Conservation (phyloP, 208 protist genomes). For the Leishmania guyanensis region DNA sequence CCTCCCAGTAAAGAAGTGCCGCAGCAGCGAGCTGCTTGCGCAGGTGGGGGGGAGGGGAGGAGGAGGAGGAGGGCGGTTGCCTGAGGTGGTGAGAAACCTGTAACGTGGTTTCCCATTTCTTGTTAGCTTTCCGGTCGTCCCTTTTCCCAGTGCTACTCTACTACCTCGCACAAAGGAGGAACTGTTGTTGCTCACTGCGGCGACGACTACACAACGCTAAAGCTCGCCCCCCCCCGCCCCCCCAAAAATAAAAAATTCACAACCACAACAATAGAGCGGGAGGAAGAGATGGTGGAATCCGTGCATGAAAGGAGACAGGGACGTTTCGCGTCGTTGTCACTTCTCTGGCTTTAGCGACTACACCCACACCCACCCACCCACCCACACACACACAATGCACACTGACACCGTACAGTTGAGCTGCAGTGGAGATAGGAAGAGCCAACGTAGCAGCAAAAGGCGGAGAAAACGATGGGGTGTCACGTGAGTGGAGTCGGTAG, state of each 20-base stretch:
- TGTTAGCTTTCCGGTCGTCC: not conserved
- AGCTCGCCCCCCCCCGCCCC: not conserved
- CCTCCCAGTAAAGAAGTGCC: not conserved
- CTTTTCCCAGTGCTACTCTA: not conserved
- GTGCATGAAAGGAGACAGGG: not conserved
- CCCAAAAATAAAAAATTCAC: not conserved
- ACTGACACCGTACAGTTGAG: not conserved
- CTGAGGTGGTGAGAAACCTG: not conserved
- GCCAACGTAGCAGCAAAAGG: not conserved
- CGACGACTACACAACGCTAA: not conserved
- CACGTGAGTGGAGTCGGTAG: not conserved
- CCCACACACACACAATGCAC: not conserved
- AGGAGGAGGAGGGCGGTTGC: not conserved
- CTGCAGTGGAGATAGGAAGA: not conserved
- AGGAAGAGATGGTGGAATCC: not conserved
- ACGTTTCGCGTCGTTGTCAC: not conserved
- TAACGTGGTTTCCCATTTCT: not conserved
- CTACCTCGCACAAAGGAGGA: not conserved
- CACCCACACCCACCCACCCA: not conserved
- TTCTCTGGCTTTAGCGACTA: not conserved
- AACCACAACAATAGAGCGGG: not conserved
- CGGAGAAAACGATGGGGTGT: not conserved
- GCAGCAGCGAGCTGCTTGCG: not conserved
- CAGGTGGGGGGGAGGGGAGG: not conserved
- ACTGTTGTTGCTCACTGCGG: not conserved